Percentiles rank a stretch among this genome's conserved stretches.
Conservation (phyloP, 2,329 filamentous ascomycete genomes). For the Camptophora hylomeconis region DNA sequence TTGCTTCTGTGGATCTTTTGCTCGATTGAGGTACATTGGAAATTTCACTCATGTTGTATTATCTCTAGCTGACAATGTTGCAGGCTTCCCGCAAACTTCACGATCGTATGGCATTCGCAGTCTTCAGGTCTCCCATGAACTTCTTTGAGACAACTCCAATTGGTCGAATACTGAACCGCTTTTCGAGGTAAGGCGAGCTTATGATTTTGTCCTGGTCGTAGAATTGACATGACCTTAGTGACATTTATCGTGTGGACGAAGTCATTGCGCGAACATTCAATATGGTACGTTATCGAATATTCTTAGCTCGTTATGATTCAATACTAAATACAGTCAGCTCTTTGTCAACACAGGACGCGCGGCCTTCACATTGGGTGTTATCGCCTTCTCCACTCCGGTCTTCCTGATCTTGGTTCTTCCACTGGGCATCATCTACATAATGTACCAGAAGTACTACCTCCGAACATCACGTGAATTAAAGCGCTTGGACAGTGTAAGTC, state of each 20-base stretch:
- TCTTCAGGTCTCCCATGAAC: conserved; percentile 95
- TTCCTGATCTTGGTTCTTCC: conserved; percentile 75
- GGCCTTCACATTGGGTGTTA: conserved; percentile 73
- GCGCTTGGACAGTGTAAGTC: conserved; percentile 84
- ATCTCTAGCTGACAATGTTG: conserved; percentile 5
- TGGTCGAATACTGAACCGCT: conserved; percentile 91
- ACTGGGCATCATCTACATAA: conserved; percentile 68
- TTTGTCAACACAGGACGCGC: conserved; percentile 65
- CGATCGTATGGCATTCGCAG: conserved; percentile 91
- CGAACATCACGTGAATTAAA: conserved; percentile 93
- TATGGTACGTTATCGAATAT: conserved; percentile 50
- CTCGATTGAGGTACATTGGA: conserved; percentile 78
- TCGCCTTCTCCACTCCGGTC: conserved; percentile 65
- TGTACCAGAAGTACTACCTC: conserved; percentile 93
- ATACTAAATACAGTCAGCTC: conserved; percentile 28
- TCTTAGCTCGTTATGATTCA: neutral
- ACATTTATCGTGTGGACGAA: conserved; percentile 63
- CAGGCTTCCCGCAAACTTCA: conserved; percentile 89
- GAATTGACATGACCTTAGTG: conserved; percentile 22
- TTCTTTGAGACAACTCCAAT: conserved; percentile 97
- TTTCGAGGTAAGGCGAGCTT: conserved; percentile 57
- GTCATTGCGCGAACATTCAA: conserved; percentile 94
- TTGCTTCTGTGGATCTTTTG: conserved; percentile 98
- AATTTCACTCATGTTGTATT: too few relatives aligned
- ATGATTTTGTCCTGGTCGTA: conserved; percentile 1